Evolutionary conservation across 352 stramenopile genomes (phyloP).

Genomic region (Phytophthora pistaciae): DNA sequence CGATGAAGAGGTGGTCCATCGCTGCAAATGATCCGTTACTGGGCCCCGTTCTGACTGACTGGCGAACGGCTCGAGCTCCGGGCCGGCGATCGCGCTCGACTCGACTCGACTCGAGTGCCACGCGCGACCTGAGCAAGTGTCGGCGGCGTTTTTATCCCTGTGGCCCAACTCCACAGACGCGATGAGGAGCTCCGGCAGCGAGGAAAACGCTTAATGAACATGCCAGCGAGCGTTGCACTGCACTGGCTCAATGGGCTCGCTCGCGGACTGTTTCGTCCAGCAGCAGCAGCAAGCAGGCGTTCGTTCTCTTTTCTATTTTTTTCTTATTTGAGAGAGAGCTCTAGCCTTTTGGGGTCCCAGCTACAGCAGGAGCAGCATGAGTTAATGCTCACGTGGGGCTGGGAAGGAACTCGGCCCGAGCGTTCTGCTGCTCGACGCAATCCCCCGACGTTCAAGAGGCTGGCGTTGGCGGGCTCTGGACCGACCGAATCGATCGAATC

Average conservation of each 20-base stretch:
- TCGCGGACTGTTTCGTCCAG: slow-evolving; percentile 41
- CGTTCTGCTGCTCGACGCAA: slow-evolving; percentile 10
- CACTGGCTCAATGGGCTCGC: slow-evolving; percentile 24
- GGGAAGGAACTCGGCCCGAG: slow-evolving; percentile 14
- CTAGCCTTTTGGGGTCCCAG: not conserved
- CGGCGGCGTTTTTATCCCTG: slow-evolving; percentile 21
- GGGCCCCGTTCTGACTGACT: slow-evolving; percentile 17
- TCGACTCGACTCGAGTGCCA: slow-evolving; percentile 15
- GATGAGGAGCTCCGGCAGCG: slow-evolving; percentile 27
- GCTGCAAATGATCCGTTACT: not conserved
- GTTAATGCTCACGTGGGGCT: slow-evolving; percentile 5
- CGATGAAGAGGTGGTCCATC: slow-evolving; percentile 73
- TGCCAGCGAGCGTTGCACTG: slow-evolving; percentile 28
- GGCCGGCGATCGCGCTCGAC: slow-evolving; percentile 21
- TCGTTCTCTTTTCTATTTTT: slow-evolving; percentile 38
- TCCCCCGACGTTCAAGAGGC: slow-evolving; percentile 1
- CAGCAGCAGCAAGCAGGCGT: slow-evolving; percentile 4
- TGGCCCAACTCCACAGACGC: not conserved
- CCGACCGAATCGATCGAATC: not conserved
- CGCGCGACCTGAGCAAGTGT: not conserved
- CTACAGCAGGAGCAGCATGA: slow-evolving; percentile 1
- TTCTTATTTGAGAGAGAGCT: slow-evolving; percentile 5
- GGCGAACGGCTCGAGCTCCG: slow-evolving; percentile 15
- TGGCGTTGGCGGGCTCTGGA: slow-evolving; percentile 1
- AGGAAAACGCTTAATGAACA: slow-evolving; percentile 46